These are phyloP conservation scores for Boechera retrofracta DNA, from an alignment of 345 rosid genomes.

Conservation along the genomic window DNA sequence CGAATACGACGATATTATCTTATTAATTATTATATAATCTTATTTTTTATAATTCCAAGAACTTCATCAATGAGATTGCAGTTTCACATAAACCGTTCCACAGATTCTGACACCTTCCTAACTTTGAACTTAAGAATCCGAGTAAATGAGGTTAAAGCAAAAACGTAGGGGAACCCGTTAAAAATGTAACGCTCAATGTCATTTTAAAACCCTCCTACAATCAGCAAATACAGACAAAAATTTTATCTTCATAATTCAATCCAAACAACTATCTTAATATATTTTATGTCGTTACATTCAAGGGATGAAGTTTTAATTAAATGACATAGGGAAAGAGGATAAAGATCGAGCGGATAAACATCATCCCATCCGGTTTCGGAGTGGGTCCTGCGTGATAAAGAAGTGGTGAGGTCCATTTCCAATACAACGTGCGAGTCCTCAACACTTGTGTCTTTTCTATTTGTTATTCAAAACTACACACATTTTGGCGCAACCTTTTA, in stretches of 20 bases:
- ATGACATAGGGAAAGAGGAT: conserved; percentile 20
- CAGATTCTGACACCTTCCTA: conserved; percentile 7
- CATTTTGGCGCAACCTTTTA: background rate
- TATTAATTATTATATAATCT: background rate
- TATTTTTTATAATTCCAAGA: background rate
- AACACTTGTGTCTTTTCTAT: conserved; percentile 15
- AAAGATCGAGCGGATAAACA: conserved; percentile 31
- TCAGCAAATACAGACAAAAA: too few species aligned
- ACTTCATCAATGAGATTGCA: background rate
- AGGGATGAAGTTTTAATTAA: background rate
- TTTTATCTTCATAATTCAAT: too few species aligned
- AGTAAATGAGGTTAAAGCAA: background rate
- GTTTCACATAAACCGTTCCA: background rate
- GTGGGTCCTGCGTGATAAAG: conserved; percentile 27
- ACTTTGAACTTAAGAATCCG: background rate
- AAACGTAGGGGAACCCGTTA: background rate
- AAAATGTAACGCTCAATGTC: background rate
- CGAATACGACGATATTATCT: background rate
- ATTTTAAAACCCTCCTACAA: too few species aligned
- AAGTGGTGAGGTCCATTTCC: conserved; percentile 7
- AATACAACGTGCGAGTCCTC: conserved; percentile 24
- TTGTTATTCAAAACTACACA: background rate
- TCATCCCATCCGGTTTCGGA: conserved; percentile 28
- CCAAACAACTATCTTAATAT: too few species aligned
- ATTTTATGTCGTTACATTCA: background rate